phyloP scores from a whole-genome alignment of 208 protist genomes.

The Herpetomonas muscarum region DNA sequence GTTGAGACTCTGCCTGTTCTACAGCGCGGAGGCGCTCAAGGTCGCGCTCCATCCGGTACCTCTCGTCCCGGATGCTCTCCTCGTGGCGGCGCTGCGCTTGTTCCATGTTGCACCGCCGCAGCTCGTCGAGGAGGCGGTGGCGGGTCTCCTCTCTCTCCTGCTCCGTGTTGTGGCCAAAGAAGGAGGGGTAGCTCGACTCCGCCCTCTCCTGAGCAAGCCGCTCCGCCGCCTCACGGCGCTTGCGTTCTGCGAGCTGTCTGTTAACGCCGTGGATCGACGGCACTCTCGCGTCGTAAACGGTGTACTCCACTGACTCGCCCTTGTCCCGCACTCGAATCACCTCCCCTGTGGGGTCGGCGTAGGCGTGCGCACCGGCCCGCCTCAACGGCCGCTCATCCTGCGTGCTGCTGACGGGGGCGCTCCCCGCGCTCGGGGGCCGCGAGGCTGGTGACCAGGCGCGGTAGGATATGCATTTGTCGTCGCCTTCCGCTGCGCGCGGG shows the following conservation, averaged over 20 bases:
- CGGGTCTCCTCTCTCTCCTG: slow-evolving; percentile 16
- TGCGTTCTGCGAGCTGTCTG: slow-evolving; percentile 49
- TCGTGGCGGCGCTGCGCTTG: slow-evolving; percentile 33
- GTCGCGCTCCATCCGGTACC: slow-evolving; percentile 5
- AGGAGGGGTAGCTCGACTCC: background rate
- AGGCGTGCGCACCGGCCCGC: background rate
- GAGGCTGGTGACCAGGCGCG: slow-evolving; percentile 52
- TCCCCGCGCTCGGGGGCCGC: slow-evolving; percentile 16
- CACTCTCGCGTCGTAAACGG: slow-evolving; percentile 65
- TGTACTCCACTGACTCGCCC: slow-evolving; percentile 37
- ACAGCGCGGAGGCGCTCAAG: slow-evolving; percentile 1
- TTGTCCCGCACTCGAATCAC: slow-evolving; percentile 37
- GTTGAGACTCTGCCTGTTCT: slow-evolving; percentile 6
- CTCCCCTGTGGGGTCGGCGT: slow-evolving; percentile 56
- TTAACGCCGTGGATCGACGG: slow-evolving; percentile 65
- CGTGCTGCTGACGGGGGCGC: background rate
- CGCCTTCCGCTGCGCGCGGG: background rate
- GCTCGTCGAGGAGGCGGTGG: slow-evolving; percentile 33
- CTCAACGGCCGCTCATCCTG: slow-evolving; percentile 2
- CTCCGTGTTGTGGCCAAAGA: slow-evolving; percentile 7
- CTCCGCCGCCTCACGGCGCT: slow-evolving; percentile 1
- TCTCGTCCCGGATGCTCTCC: slow-evolving; percentile 6
- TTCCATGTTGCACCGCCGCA: slow-evolving; percentile 43
- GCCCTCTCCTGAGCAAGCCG: background rate
- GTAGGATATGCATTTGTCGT: slow-evolving; percentile 5